A percentile compares a stretch with the other conserved stretches of the same genome.
phyloP scores from a whole-genome alignment of 495 filamentous ascomycete genomes.

The Amphirosellinia nigrospora region DNA sequence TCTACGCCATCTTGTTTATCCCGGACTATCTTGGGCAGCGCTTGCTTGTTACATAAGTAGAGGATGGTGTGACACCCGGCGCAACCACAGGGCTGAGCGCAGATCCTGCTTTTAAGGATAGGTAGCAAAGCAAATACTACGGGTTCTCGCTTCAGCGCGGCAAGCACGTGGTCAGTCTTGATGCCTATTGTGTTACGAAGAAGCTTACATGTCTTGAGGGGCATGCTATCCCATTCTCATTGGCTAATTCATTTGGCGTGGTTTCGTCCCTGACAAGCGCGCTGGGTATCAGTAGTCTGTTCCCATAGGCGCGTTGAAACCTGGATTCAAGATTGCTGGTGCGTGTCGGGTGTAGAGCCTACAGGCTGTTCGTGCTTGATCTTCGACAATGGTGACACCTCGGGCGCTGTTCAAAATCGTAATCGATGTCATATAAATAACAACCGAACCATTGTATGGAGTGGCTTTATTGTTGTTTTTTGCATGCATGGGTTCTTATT shows the following conservation, averaged over 20 bases:
- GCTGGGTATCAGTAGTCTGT: not conserved
- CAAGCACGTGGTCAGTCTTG: constrained; percentile 36
- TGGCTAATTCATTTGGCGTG: not conserved
- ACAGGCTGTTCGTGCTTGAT: not conserved
- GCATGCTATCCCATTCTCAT: not conserved
- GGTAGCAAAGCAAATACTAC: constrained; percentile 49
- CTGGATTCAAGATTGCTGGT: not conserved
- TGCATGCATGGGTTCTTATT: not conserved
- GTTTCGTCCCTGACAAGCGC: not conserved
- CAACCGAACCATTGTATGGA: not conserved
- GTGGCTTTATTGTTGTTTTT: not conserved
- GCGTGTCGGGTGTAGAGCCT: not conserved
- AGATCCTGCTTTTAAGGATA: constrained; percentile 18
- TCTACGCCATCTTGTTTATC: not conserved
- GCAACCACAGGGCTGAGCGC: not conserved
- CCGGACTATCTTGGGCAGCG: not conserved
- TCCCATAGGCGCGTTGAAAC: not conserved
- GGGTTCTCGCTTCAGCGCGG: constrained; percentile 39
- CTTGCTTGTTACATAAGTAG: not conserved
- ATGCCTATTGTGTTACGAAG: constrained; percentile 47
- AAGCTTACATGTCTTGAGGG: constrained; percentile 43
- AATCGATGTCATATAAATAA: not conserved
- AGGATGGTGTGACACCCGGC: not conserved
- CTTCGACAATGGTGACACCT: not conserved
- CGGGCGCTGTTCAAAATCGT: not conserved